Evolutionary conservation across 2,329 filamentous ascomycete species (phyloP).

Genomic region (Amauroascus verrucosus): DNA sequence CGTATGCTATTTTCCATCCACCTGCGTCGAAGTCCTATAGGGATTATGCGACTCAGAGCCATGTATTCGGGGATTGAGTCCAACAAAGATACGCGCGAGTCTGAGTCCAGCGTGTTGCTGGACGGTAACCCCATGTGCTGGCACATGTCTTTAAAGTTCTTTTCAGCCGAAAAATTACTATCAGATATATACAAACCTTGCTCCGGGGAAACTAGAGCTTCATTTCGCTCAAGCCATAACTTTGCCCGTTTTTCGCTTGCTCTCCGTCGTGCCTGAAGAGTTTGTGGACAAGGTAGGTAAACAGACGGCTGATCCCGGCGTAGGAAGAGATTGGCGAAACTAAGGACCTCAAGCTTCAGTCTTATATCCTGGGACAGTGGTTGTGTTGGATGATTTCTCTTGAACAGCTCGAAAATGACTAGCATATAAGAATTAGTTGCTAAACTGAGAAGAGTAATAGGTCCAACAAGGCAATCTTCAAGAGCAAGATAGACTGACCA

Average conservation of each 20-base stretch:
- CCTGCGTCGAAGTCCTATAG: slow-evolving; percentile 23
- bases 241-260: slow-evolving; percentile 16
- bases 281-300: slow-evolving; percentile 25
- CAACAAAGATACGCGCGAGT: slow-evolving; percentile 25
- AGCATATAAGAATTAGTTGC: background rate
- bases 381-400: slow-evolving; percentile 29
- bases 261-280: slow-evolving; percentile 22
- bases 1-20: slow-evolving; percentile 40
- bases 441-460: background rate
- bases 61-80: slow-evolving; percentile 42
- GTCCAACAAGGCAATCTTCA: background rate
- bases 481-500: slow-evolving; percentile 20
- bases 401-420: slow-evolving; percentile 39
- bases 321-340: slow-evolving; percentile 39
- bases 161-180: slow-evolving; percentile 17
- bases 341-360: slow-evolving; percentile 41
- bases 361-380: slow-evolving; percentile 32
- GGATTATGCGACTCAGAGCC: slow-evolving; percentile 35
- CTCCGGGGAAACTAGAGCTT: background rate
- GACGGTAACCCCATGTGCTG: slow-evolving; percentile 23
- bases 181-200: background rate
- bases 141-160: slow-evolving; percentile 21
- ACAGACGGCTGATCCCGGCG: slow-evolving; percentile 34
- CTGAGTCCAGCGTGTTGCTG: slow-evolving; percentile 16
- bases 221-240: slow-evolving; percentile 7